These are phyloP conservation scores for Seminavis robusta DNA, from an alignment of 108 stramenopile genomes.

Conservation along the genomic window DNA sequence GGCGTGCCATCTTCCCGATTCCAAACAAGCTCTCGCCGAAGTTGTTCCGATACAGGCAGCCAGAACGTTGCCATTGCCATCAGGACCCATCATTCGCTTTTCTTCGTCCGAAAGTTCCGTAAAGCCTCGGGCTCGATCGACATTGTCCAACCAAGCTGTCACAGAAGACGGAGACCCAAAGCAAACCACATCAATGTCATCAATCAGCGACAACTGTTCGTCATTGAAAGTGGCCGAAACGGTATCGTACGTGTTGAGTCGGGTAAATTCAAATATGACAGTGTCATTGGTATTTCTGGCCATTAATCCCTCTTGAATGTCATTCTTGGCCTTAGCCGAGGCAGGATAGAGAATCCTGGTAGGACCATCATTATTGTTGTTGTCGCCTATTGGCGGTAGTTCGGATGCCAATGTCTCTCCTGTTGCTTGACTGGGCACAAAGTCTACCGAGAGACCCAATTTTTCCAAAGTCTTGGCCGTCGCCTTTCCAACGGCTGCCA, in stretches of 20 bases:
- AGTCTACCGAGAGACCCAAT: conserved; percentile 50
- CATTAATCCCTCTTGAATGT: conserved; percentile 57
- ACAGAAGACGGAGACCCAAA: conserved; percentile 79
- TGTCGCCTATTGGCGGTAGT: conserved; percentile 35
- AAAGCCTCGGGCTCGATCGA: no score
- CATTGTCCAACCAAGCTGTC: conserved; percentile 69
- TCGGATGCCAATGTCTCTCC: conserved; percentile 58
- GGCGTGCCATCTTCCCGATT: conserved; percentile 48
- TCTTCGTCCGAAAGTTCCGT: no score
- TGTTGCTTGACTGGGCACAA: conserved; percentile 69
- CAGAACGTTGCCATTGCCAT: conserved; percentile 33
- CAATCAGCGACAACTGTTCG: conserved; percentile 38
- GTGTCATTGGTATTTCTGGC: no score
- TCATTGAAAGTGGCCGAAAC: conserved; percentile 57
- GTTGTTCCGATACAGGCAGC: conserved; percentile 83
- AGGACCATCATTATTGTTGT: conserved; percentile 8
- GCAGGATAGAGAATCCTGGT: conserved; percentile 68
- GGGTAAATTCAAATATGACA: conserved; percentile 54
- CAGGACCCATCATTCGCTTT: no score
- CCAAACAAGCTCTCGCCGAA: conserved; percentile 52
- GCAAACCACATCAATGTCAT: conserved; percentile 50
- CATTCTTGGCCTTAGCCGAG: conserved; percentile 60
- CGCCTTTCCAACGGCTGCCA: conserved; percentile 78
- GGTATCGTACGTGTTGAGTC: conserved; percentile 81
- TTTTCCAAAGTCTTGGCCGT: conserved; percentile 48